phyloP scores from a whole-genome alignment of 2,329 filamentous ascomycete genomes.

The Penicillium sp. region DNA sequence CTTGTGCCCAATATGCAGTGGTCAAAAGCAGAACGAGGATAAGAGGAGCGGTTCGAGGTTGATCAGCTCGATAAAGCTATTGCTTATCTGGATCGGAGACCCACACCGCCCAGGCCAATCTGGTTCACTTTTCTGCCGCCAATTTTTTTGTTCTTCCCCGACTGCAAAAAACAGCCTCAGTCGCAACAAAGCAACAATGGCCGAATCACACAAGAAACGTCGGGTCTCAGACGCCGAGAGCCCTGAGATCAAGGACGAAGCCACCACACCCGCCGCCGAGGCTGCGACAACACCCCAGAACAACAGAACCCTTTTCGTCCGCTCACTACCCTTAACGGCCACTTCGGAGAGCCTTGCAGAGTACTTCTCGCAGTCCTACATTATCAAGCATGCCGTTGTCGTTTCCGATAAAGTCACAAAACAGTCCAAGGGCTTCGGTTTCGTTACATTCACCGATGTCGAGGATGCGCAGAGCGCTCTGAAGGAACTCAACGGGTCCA shows the following conservation, averaged over 20 bases:
- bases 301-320: slow-evolving; percentile 77
- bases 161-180: slow-evolving; percentile 17
- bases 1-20: neutral
- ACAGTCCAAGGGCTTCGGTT: slow-evolving; percentile 85
- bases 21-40: neutral
- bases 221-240: slow-evolving; percentile 31
- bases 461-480: slow-evolving; percentile 83
- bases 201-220: slow-evolving; percentile 36
- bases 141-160: slow-evolving; percentile 29
- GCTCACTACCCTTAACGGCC: slow-evolving; percentile 71
- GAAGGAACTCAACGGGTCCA: slow-evolving; percentile 72
- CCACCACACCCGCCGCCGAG: slow-evolving; percentile 21
- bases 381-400: slow-evolving; percentile 93
- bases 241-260: slow-evolving; percentile 19
- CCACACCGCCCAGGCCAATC: slow-evolving; percentile 13
- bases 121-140: slow-evolving; percentile 34
- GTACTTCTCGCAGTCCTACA: slow-evolving; percentile 90
- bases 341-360: slow-evolving; percentile 80
- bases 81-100: slow-evolving; percentile 9
- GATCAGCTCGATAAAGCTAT: slow-evolving; percentile 17
- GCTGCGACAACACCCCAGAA: slow-evolving; percentile 30
- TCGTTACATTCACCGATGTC: slow-evolving; percentile 91
- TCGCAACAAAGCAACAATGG: slow-evolving; percentile 26
- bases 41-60: slow-evolving; percentile 17
- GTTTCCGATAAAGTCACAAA: slow-evolving; percentile 83